A percentile compares a stretch with the other conserved stretches of the same genome.
These are phyloP conservation scores for Elasticomyces elasticus DNA, from an alignment of 495 filamentous ascomycete genomes.

Conservation along the genomic window DNA sequence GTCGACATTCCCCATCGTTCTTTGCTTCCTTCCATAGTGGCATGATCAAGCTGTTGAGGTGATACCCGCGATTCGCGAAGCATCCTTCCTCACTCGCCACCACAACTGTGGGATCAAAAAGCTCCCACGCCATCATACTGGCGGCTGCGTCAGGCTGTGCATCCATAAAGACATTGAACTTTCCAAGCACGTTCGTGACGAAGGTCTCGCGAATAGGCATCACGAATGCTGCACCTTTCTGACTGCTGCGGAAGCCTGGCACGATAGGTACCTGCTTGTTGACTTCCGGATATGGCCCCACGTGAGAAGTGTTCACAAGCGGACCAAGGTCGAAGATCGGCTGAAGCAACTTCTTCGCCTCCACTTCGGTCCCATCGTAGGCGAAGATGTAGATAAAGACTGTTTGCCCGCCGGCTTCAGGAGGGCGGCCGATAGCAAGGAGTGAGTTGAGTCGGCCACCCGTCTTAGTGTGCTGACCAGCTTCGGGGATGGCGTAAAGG, in stretches of 20 bases:
- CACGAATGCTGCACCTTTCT: constrained; percentile 25
- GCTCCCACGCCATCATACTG: constrained; percentile 25
- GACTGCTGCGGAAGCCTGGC: constrained; percentile 21
- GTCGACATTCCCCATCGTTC: constrained; percentile 11
- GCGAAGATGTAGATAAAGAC: constrained; percentile 36
- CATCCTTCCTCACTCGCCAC: constrained; percentile 9
- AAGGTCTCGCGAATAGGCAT: constrained; percentile 22
- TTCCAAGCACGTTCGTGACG: constrained; percentile 12
- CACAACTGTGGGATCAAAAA: constrained; percentile 9
- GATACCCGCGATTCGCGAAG: constrained; percentile 15
- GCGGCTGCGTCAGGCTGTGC: constrained; percentile 11
- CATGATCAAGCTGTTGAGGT: constrained; percentile 18
- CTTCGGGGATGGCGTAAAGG: constrained; percentile 11
- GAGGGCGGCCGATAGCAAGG: constrained; percentile 35
- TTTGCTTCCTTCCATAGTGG: constrained; percentile 10
- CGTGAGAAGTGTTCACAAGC: constrained; percentile 20
- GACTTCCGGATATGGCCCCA: constrained; percentile 19
- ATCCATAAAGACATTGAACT: constrained; percentile 19
- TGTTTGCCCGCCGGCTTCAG: constrained; percentile 25
- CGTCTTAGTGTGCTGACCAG: constrained; percentile 10
- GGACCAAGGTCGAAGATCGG: constrained; percentile 23
- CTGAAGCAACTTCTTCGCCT: constrained; percentile 34
- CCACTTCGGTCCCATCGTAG: constrained; percentile 42
- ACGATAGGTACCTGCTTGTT: constrained; percentile 2
- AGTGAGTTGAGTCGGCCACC: constrained; percentile 28